A percentile compares a stretch with the other conserved stretches of the same genome.
phyloP scores from a whole-genome alignment of 2,329 filamentous ascomycete species.

The Fusarium longipes region DNA sequence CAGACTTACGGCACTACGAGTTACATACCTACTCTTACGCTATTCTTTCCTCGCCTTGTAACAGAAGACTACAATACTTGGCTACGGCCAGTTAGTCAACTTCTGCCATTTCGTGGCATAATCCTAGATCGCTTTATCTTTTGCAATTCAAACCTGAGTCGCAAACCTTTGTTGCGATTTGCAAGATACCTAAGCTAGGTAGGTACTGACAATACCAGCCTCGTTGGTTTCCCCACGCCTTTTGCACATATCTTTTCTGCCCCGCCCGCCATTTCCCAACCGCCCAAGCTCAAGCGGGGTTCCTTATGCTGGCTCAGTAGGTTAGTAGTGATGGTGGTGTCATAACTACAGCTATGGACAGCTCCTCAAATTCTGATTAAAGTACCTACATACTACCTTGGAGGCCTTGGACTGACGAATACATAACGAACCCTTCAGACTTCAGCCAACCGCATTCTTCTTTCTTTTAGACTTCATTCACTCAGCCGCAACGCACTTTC shows the following conservation, averaged over 20 bases:
- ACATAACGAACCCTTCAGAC: conserved; percentile 33
- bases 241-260: conserved; percentile 9
- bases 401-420: conserved; percentile 20
- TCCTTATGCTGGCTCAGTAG: conserved; percentile 29
- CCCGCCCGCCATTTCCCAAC: conserved; percentile 16
- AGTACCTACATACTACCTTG: neutral
- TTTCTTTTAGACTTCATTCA: neutral
- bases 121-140: neutral
- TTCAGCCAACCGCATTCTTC: conserved; percentile 1
- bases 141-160: neutral
- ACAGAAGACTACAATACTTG: neutral
- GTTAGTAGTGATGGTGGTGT: conserved; percentile 37
- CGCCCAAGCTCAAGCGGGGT: conserved; percentile 26
- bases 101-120: neutral
- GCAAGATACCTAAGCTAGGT: neutral
- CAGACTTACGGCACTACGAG: conserved; percentile 4
- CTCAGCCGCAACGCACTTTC: conserved; percentile 12
- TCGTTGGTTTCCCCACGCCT: conserved; percentile 17
- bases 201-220: conserved; percentile 10
- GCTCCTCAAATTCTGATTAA: conserved; percentile 5
- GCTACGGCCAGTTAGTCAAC: too few relatives aligned
- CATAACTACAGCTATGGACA: conserved; percentile 17
- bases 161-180: neutral
- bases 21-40: conserved; percentile 10
- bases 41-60: neutral